A percentile compares a stretch with the other conserved stretches of the same genome.
These are phyloP conservation scores for Phaseolus lunatus DNA, from an alignment of 306 rosid species.

Conservation along the genomic window DNA sequence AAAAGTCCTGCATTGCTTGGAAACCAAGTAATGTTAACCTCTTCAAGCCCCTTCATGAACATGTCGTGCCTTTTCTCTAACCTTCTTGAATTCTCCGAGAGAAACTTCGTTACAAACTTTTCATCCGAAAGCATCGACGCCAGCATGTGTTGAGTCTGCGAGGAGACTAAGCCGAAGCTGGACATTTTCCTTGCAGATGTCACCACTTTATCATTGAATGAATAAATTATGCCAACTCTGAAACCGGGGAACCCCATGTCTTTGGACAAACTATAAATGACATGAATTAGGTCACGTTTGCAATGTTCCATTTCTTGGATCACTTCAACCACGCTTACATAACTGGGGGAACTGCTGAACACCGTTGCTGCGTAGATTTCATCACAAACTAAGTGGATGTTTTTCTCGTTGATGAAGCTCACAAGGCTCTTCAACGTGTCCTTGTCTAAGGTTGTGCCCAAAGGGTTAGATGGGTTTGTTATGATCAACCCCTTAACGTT, in stretches of 20 bases:
- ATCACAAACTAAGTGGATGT: slow-evolving; percentile 82
- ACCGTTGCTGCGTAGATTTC: slow-evolving; percentile 92
- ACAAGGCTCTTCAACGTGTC: slow-evolving; percentile 70
- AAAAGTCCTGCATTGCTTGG: slow-evolving; percentile 82
- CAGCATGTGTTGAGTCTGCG: slow-evolving; percentile 78
- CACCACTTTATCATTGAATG: slow-evolving; percentile 76
- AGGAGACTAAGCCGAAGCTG: slow-evolving; percentile 85
- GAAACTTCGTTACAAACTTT: slow-evolving; percentile 53
- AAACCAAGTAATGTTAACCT: slow-evolving; percentile 67
- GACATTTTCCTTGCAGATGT: slow-evolving; percentile 78
- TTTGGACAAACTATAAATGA: slow-evolving; percentile 80
- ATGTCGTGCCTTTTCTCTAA: slow-evolving; percentile 47
- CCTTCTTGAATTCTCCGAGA: slow-evolving; percentile 65
- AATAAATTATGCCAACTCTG: slow-evolving; percentile 87
- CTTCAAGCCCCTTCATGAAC: slow-evolving; percentile 63
- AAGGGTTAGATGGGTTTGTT: slow-evolving; percentile 92
- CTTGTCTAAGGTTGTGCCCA: slow-evolving; percentile 72
- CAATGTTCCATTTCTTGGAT: slow-evolving; percentile 60
- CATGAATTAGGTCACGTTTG: slow-evolving; percentile 73
- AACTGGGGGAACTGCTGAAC: slow-evolving; percentile 56
- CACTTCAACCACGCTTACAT: slow-evolving; percentile 67
- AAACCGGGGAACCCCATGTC: slow-evolving; percentile 96
- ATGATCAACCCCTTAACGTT: slow-evolving; percentile 78
- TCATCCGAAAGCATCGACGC: slow-evolving; percentile 76
- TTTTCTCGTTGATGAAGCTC: slow-evolving; percentile 64